These are phyloP conservation scores for Apiotrichum veenhuisii DNA, from an alignment of 1,284 basidiomycete genomes.

Conservation along the genomic window DNA sequence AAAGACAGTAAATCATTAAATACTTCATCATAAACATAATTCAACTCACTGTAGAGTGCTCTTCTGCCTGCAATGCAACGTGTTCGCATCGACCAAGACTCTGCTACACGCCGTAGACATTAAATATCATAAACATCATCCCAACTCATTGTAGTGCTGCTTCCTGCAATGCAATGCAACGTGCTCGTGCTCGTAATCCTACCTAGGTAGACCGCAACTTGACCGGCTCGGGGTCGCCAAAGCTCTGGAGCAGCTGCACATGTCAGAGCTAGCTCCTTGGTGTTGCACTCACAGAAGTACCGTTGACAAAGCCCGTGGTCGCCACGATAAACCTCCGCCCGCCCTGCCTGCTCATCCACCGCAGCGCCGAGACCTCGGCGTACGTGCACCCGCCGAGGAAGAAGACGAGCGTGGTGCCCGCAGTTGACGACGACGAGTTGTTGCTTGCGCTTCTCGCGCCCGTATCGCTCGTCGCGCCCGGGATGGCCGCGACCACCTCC, in stretches of 20 bases:
- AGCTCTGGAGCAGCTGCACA: conserved; percentile 20
- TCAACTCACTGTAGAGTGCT: too few relatives aligned
- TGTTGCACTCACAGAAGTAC: conserved; percentile 39
- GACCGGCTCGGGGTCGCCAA: conserved; percentile 17
- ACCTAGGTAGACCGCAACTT: conserved; percentile 2
- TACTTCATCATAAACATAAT: too few relatives aligned
- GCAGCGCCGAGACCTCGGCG: conserved; percentile 89
- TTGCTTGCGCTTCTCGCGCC: conserved; percentile 40
- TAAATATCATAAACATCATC: too few relatives aligned
- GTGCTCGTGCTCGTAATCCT: too few relatives aligned
- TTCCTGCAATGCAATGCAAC: too few relatives aligned
- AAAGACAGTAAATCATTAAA: too few relatives aligned
- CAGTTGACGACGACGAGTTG: not conserved
- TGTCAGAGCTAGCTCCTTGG: not conserved
- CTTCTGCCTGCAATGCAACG: too few relatives aligned
- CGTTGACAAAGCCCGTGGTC: conserved; percentile 82
- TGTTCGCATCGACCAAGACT: too few relatives aligned
- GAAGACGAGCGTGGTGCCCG: conserved; percentile 81
- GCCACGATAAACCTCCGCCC: conserved; percentile 78
- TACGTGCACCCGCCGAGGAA: conserved; percentile 98
- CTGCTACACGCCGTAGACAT: too few relatives aligned
- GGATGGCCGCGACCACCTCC: conserved; percentile 73
- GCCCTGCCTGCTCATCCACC: conserved; percentile 81
- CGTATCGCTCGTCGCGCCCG: conserved; percentile 79
- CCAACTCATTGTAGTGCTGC: too few relatives aligned